A percentile compares a stretch with the other conserved stretches of the same genome.
Evolutionary conservation across 2,329 filamentous ascomycete genomes (phyloP).

Genomic region (Helotiales sp.): DNA sequence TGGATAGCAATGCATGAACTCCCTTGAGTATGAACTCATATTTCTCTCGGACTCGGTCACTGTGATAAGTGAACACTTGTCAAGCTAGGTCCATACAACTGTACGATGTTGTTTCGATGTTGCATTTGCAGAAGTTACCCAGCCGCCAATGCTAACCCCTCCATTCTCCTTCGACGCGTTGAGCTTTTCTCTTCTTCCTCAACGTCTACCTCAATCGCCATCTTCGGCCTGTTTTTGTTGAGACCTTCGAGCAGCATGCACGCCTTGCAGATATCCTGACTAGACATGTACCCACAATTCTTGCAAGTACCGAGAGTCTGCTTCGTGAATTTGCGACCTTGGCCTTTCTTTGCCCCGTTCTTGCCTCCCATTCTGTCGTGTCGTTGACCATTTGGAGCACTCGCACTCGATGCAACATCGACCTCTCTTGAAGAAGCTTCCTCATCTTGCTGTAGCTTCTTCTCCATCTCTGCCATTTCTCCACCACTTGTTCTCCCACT

Average conservation of each 20-base stretch:
- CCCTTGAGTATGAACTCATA: background rate
- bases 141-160: constrained; percentile 43
- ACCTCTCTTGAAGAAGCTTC: constrained; percentile 60
- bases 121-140: constrained; percentile 18
- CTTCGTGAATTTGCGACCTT: constrained; percentile 45
- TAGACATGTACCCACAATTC: constrained; percentile 92
- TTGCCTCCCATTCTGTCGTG: constrained; percentile 24
- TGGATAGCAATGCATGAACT: too few relatives aligned
- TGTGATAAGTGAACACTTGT: background rate
- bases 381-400: constrained; percentile 22
- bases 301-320: constrained; percentile 82
- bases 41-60: background rate
- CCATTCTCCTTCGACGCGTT: constrained; percentile 50
- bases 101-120: too few relatives aligned
- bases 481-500: constrained; percentile 67
- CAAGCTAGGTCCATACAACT: too few relatives aligned
- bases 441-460: constrained; percentile 65
- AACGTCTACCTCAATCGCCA: constrained; percentile 47
- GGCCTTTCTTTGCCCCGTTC: constrained; percentile 28
- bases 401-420: constrained; percentile 54
- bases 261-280: constrained; percentile 90
- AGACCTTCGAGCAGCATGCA: constrained; percentile 86
- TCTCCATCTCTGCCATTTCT: constrained; percentile 83
- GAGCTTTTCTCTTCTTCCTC: constrained; percentile 49
- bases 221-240: constrained; percentile 74